Evolutionary conservation across 805 yeast genomes (phyloP).

Genomic region (Sungouiozyma intestinalis): DNA sequence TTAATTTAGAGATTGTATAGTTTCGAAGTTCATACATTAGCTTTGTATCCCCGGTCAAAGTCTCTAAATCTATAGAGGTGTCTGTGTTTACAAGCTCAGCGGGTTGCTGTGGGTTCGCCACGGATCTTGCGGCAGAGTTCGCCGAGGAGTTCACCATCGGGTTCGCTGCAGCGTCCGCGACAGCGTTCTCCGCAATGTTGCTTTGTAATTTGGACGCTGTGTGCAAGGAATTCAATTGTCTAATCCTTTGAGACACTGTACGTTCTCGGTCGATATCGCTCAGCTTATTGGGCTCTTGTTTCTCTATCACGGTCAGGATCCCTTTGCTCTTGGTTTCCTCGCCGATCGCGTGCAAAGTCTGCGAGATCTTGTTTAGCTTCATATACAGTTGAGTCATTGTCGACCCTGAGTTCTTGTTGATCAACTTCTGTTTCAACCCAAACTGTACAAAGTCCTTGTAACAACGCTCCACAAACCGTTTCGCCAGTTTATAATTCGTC

Average conservation of each 20-base stretch:
- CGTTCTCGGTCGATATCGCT: conserved; percentile 16
- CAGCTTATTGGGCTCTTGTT: conserved; percentile 19
- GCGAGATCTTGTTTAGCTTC: conserved; percentile 26
- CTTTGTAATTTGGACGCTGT: not conserved
- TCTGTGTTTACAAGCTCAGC: conserved; percentile 4
- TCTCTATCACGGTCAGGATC: conserved; percentile 12
- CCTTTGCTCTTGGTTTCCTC: conserved; percentile 30
- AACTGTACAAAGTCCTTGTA: conserved; percentile 37
- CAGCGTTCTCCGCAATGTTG: not conserved
- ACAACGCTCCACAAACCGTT: conserved; percentile 54
- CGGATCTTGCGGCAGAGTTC: too few relatives aligned
- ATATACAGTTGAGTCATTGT: conserved; percentile 16
- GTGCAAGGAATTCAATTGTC: not conserved
- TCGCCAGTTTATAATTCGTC: conserved; percentile 40
- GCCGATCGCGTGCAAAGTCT: conserved; percentile 26
- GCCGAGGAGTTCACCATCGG: too few relatives aligned
- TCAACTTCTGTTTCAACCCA: conserved; percentile 30
- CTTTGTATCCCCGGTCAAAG: not conserved
- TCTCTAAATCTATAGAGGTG: not conserved
- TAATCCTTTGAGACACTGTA: conserved; percentile 4
- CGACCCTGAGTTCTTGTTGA: conserved; percentile 16
- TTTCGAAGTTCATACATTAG: conserved; percentile 12
- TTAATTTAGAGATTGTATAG: conserved; percentile 21
- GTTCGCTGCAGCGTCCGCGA: too few relatives aligned
- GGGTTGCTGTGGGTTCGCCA: conserved; percentile 9